phyloP scores from a whole-genome alignment of 148 eudicot genomes.

The Chenopodium berlandieri region DNA sequence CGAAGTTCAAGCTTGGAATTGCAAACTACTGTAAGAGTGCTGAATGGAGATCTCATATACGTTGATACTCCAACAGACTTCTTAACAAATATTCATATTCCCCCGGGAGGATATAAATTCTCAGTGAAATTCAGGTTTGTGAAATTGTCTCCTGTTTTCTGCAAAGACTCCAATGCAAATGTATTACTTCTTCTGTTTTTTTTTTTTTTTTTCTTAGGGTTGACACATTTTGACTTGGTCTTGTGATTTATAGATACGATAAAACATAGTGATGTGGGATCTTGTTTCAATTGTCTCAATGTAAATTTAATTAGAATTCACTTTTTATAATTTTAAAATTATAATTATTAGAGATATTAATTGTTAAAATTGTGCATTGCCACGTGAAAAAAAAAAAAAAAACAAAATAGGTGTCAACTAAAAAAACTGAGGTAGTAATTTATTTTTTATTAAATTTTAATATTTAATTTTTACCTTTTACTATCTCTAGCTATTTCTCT shows the following conservation, averaged over 20 bases:
- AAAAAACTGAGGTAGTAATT: neutral
- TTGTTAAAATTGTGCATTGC: too few relatives aligned
- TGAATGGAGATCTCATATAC: conserved; percentile 42
- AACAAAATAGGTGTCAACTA: too few relatives aligned
- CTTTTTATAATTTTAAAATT: too few relatives aligned
- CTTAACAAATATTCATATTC: conserved; percentile 61
- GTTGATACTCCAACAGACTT: conserved; percentile 68
- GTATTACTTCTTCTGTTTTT: too few relatives aligned
- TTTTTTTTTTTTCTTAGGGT: too few relatives aligned
- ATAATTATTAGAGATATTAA: too few relatives aligned
- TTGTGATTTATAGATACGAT: too few relatives aligned
- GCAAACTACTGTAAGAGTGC: conserved; percentile 65
- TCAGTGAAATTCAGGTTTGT: conserved; percentile 64
- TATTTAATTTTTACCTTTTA: neutral
- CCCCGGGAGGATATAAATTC: conserved; percentile 62
- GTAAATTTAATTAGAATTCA: too few relatives aligned
- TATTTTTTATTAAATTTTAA: neutral
- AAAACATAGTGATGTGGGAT: too few relatives aligned
- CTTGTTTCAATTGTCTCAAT: too few relatives aligned
- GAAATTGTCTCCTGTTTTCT: neutral
- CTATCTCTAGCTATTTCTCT: neutral
- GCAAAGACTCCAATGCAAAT: neutral
- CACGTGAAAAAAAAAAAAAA: too few relatives aligned
- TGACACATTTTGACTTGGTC: too few relatives aligned
- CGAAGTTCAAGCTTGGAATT: conserved; percentile 49